phyloP scores from a whole-genome alignment of 1,139 yeast species.

The Petasospora rhodanensis region DNA sequence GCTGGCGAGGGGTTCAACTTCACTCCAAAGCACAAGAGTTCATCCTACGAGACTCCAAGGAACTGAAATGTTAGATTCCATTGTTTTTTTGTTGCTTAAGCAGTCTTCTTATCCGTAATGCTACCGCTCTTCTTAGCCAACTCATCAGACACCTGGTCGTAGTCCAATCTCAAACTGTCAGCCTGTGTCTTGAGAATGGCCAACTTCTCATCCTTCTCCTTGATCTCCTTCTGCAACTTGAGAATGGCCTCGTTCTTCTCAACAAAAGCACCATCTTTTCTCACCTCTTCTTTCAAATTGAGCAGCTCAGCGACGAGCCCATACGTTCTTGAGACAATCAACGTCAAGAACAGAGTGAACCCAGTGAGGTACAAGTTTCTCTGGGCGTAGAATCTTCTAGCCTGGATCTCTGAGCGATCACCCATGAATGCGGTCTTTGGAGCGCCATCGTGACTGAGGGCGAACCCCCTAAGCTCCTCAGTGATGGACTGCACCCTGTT shows the following conservation, averaged over 20 bases:
- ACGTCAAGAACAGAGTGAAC: conserved; percentile 83
- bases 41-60: conserved; percentile 60
- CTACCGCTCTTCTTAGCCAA: conserved; percentile 24
- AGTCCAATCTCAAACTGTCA: conserved; percentile 58
- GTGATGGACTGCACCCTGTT: conserved; percentile 76
- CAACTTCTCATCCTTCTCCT: conserved; percentile 59
- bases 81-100: neutral
- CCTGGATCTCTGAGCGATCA: conserved; percentile 77
- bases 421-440: conserved; percentile 18
- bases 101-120: neutral
- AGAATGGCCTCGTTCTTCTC: conserved; percentile 34
- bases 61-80: no score
- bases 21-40: conserved; percentile 92
- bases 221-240: conserved; percentile 50
- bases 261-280: conserved; percentile 23
- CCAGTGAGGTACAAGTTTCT: conserved; percentile 97
- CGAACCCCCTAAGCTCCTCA: conserved; percentile 43
- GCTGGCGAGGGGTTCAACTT: conserved; percentile 71
- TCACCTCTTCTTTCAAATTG: conserved; percentile 49
- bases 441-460: conserved; percentile 11
- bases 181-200: conserved; percentile 71
- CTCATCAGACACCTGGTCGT: conserved; percentile 44
- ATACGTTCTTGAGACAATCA: conserved; percentile 84
- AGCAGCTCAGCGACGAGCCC: conserved; percentile 74
- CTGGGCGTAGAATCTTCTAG: conserved; percentile 92